Conservation (phyloP, 371 early-diverging fungal genomes). For the Amoeboaphelidium occidentale region DNA sequence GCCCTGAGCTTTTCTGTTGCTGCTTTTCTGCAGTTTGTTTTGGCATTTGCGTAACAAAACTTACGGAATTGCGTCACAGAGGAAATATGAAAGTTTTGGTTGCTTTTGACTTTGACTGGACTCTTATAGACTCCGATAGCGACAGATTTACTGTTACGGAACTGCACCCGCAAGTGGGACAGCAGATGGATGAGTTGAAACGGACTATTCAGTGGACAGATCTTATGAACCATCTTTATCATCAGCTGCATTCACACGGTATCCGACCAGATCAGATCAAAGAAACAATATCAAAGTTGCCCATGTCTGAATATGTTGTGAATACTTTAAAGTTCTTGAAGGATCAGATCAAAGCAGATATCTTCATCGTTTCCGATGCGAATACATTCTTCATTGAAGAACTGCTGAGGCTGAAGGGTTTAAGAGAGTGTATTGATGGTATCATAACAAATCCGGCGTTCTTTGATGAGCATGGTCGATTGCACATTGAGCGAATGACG, state of each 20-base stretch:
- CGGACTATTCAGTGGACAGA: slow-evolving; percentile 37
- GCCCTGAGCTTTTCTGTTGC: too few species aligned
- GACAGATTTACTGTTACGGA: slow-evolving; percentile 28
- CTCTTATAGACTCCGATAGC: slow-evolving; percentile 42
- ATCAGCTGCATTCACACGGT: slow-evolving; percentile 26
- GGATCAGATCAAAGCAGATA: slow-evolving; percentile 17
- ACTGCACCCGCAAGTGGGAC: slow-evolving; percentile 17
- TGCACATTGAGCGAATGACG: slow-evolving; percentile 24
- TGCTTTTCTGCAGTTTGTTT: too few species aligned
- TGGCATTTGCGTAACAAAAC: too few species aligned
- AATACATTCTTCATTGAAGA: slow-evolving; percentile 42
- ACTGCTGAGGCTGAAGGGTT: slow-evolving; percentile 27
- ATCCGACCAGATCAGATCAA: slow-evolving; percentile 21
- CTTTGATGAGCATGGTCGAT: slow-evolving; percentile 21
- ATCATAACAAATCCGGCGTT: slow-evolving; percentile 46
- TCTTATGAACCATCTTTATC: slow-evolving; percentile 27
- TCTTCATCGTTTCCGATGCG: slow-evolving; percentile 41
- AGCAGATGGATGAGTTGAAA: slow-evolving; percentile 7
- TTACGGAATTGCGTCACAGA: too few species aligned
- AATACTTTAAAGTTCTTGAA: slow-evolving; percentile 19
- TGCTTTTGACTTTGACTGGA: slow-evolving; percentile 53
- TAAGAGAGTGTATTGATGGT: slow-evolving; percentile 22
- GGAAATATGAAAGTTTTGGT: slow-evolving; percentile 17
- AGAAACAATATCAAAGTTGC: slow-evolving; percentile 16
- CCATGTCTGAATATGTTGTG: slow-evolving; percentile 21